Evolutionary conservation across 2,329 filamentous ascomycete genomes (phyloP), one percentile per base, ranked within the genome.

Genomic region (Cladosporium oxysporum): DNA sequence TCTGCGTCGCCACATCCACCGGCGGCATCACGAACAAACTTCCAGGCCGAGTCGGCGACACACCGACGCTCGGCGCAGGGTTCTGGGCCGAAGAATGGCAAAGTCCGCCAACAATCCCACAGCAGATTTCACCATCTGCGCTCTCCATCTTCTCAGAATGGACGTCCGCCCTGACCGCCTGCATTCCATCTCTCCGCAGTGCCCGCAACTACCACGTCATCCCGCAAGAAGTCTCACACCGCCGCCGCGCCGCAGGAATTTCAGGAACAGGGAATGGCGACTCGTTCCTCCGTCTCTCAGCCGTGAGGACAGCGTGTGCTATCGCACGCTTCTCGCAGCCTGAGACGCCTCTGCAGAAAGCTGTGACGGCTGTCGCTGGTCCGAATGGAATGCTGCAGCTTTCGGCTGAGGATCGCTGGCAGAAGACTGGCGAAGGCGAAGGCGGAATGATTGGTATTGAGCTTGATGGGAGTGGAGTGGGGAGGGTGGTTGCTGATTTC

Each of bases 61-160:
- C 93, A 12, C 92, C 93, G 0, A 90, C 90, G 0, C 81, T 93
- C 0, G 93, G 93, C 0, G 90, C 92, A 0, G 93, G 93, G 0
- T 97, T 93, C 77, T 97, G 92, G 92, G 92, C 93, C 0, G 93
- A 96, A 75, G 87, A 93, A 71, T 96, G 92, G 92, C n/a, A 65
- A 16, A 63, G 63, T 16, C 21, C 64, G 12, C 2, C 49, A 52
- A 59, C 26, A 37, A 23, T 33, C 10, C 18, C 49, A 35, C 14
- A 53, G 49, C 28, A 35, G 28, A 14, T 21, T 26, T 18, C 49
- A 3, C 41, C 58, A 28, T 49, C 62, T 59, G 41, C 35, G 57
- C 18, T 66, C 53, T 23, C 61, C 37, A 21, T 12, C 70, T 14
- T 37, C 7, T 21, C 52, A 14, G 28, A 55, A 2, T 55, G 52